phyloP scores from a whole-genome alignment of 805 yeast genomes.

The Debaryomyces prosopidis region DNA sequence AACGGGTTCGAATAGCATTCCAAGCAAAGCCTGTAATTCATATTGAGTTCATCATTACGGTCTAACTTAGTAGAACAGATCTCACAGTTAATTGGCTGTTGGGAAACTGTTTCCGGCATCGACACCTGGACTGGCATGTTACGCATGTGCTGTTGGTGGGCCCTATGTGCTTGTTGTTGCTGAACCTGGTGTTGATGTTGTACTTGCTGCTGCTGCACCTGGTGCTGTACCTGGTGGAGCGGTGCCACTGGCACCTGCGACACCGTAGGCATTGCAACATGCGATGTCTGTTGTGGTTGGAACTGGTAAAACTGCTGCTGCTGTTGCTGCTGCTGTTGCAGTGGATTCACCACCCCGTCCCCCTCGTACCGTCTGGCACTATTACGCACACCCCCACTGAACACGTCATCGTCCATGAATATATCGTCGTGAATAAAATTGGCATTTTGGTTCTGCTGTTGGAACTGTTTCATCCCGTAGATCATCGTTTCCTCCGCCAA shows the following conservation, averaged over 20 bases:
- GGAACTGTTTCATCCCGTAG: conserved; percentile 46
- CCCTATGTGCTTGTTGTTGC: conserved; percentile 13
- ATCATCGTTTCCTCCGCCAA: conserved; percentile 48
- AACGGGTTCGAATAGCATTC: conserved; percentile 32
- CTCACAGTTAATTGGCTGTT: conserved; percentile 21
- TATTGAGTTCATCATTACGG: conserved; percentile 22
- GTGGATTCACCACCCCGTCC: conserved; percentile 1
- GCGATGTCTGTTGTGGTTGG: conserved; percentile 7
- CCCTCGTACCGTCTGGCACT: background rate
- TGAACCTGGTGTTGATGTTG: conserved; percentile 10
- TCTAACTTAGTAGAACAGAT: conserved; percentile 25
- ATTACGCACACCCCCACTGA: conserved; percentile 4
- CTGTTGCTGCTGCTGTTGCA: conserved; percentile 8
- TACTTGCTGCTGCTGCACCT: conserved; percentile 3
- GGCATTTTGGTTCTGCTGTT: conserved; percentile 35
- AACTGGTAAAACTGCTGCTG: conserved; percentile 11
- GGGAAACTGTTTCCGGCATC: conserved; percentile 10
- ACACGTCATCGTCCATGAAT: conserved; percentile 18
- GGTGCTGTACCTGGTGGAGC: conserved; percentile 2
- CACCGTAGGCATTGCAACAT: conserved; percentile 6
- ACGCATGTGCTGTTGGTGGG: conserved; percentile 15
- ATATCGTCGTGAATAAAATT: conserved; percentile 18
- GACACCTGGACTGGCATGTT: conserved; percentile 12
- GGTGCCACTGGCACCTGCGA: conserved; percentile 1
- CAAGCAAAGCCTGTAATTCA: conserved; percentile 27